A percentile compares a stretch with the other conserved stretches of the same genome.
Evolutionary conservation across 1,139 yeast species (phyloP).

Genomic region (Wickerhamomyces sp.): DNA sequence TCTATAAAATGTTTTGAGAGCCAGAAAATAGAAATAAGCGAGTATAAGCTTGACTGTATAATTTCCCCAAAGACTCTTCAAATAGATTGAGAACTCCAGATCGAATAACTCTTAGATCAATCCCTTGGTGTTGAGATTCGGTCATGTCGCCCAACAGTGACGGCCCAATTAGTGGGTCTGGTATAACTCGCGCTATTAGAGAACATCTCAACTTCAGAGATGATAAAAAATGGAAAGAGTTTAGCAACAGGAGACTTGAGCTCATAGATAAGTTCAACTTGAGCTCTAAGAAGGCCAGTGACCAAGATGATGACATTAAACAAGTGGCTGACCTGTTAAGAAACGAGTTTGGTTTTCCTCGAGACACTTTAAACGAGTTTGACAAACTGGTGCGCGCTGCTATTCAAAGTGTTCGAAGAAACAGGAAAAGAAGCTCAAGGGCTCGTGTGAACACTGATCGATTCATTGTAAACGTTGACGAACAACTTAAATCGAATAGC

Average conservation of each 20-base stretch:
- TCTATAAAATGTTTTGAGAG: no score
- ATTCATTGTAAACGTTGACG: constrained; percentile 11
- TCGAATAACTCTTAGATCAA: no score
- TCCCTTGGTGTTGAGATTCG: neutral
- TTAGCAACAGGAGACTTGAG: constrained; percentile 83
- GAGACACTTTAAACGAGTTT: constrained; percentile 60
- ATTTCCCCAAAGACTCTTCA: no score
- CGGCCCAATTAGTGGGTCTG: constrained; percentile 26
- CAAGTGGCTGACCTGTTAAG: constrained; percentile 74
- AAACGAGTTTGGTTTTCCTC: constrained; percentile 68
- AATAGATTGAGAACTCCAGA: no score
- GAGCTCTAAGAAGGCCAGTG: constrained; percentile 80
- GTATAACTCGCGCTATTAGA: constrained; percentile 79
- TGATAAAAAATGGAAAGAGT: constrained; percentile 81
- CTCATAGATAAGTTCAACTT: constrained; percentile 78
- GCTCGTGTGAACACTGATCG: constrained; percentile 19
- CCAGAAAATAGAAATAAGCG: no score
- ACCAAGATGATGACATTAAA: constrained; percentile 78
- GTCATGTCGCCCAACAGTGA: constrained; percentile 1
- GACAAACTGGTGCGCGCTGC: constrained; percentile 91
- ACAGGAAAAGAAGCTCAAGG: constrained; percentile 50
- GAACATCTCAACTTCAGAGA: constrained; percentile 70
- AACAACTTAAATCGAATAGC: neutral
- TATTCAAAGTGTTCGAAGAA: constrained; percentile 72
- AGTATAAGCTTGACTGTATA: no score